Conservation (phyloP, 2,329 filamentous ascomycete genomes). For the Trichoderma harzianum region DNA sequence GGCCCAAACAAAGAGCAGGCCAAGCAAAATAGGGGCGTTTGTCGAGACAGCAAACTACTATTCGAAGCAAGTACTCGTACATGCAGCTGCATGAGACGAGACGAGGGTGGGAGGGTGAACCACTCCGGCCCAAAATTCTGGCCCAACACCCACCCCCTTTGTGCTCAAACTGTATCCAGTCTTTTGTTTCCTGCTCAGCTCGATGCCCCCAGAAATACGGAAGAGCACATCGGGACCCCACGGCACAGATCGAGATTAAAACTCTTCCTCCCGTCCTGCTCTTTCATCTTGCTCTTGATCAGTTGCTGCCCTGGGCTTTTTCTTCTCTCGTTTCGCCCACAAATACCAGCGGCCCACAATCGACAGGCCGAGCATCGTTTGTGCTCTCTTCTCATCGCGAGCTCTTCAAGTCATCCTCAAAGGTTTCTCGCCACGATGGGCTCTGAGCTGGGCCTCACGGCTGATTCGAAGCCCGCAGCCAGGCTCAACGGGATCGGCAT, state of each 20-base stretch:
- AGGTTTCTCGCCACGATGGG: constrained; percentile 23
- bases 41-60: neutral
- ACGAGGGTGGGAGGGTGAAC: neutral
- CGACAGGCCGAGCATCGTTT: neutral
- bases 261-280: neutral
- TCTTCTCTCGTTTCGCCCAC: neutral
- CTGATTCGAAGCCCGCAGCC: constrained; percentile 21
- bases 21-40: neutral
- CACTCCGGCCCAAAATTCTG: neutral
- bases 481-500: constrained; percentile 32
- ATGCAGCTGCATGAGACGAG: neutral
- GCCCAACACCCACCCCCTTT: neutral
- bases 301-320: neutral
- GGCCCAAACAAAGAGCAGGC: neutral
- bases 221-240: neutral
- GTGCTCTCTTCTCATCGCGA: neutral
- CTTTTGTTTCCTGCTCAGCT: neutral
- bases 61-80: neutral
- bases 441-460: constrained; percentile 26
- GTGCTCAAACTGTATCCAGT: neutral
- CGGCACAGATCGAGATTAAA: neutral
- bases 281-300: neutral
- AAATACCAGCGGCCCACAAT: neutral
- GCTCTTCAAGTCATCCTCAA: neutral
- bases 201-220: neutral